Evolutionary conservation across 352 stramenopile genomes (phyloP).

Genomic region (Pythium brassicae): DNA sequence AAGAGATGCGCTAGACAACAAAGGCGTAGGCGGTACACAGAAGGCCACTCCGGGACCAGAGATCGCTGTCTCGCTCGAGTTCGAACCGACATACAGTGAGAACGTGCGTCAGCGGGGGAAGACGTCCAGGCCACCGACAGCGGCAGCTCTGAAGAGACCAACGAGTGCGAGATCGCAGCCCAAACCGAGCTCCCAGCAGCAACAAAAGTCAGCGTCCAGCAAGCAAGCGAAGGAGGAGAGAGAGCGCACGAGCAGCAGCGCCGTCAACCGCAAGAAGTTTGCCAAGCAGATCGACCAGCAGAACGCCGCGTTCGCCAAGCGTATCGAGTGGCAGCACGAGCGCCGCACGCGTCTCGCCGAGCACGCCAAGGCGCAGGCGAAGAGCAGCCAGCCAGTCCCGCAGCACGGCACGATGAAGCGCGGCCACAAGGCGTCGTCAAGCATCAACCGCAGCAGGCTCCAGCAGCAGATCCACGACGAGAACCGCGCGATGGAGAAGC

Average conservation of each 20-base stretch:
- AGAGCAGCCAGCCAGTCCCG: constrained; percentile 32
- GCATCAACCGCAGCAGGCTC: constrained; percentile 61
- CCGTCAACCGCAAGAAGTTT: constrained; percentile 49
- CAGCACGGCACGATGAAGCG: constrained; percentile 38
- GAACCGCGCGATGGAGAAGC: constrained; percentile 53
- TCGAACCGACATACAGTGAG: constrained; percentile 26
- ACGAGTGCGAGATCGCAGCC: constrained; percentile 1
- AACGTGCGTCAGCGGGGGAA: constrained; percentile 2
- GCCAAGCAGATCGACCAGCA: constrained; percentile 52
- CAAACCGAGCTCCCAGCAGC: constrained; percentile 2
- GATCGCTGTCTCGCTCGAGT: constrained; percentile 38
- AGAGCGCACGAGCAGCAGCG: constrained; percentile 43
- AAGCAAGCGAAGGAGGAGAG: constrained; percentile 5
- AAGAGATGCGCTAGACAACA: background rate
- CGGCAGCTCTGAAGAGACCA: background rate
- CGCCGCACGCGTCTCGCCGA: constrained; percentile 20
- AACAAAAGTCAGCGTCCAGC: background rate
- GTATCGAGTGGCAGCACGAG: constrained; percentile 31
- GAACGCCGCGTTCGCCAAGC: constrained; percentile 55
- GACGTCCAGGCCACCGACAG: background rate
- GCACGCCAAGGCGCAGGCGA: constrained; percentile 27
- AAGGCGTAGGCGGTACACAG: background rate
- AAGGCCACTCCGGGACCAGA: constrained; percentile 3
- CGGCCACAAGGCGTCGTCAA: constrained; percentile 51
- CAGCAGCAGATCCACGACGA: constrained; percentile 39